Conservation (phyloP, 2,329 filamentous ascomycete genomes). For the Elsinoe fawcettii region DNA sequence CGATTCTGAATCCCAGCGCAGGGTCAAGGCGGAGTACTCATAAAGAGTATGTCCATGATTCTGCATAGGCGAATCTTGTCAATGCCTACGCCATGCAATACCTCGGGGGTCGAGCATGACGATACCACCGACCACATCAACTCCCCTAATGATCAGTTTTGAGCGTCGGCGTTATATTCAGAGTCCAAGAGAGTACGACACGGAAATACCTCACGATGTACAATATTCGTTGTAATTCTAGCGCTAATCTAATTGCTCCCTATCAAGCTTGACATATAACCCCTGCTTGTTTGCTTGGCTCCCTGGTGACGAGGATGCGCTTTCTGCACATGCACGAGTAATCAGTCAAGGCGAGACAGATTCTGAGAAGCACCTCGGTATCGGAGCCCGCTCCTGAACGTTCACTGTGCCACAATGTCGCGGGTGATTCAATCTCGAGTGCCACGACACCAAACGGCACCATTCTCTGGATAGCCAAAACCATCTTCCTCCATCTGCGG, state of each 20-base stretch:
- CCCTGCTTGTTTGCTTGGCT: too few relatives aligned
- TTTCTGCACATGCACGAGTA: too few relatives aligned
- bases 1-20: slow-evolving; percentile 49
- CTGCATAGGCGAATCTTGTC: slow-evolving; percentile 49
- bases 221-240: slow-evolving; percentile 5
- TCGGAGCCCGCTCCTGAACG: too few relatives aligned
- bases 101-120: too few relatives aligned
- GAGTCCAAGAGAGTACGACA: not conserved
- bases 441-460: not conserved
- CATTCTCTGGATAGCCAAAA: not conserved
- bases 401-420: not conserved
- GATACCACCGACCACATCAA: too few relatives aligned
- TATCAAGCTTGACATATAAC: not conserved
- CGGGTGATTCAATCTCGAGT: not conserved
- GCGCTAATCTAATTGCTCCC: not conserved
- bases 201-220: slow-evolving; percentile 2
- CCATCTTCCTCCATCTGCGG: not conserved
- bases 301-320: too few relatives aligned
- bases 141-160: too few relatives aligned
- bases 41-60: slow-evolving; percentile 36
- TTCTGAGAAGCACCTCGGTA: too few relatives aligned
- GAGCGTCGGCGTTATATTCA: not conserved
- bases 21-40: slow-evolving; percentile 64
- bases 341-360: too few relatives aligned
- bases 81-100: too few relatives aligned